Evolutionary conservation across 2,329 filamentous ascomycete genomes (phyloP).

Genomic region (Apiospora pterosperma): DNA sequence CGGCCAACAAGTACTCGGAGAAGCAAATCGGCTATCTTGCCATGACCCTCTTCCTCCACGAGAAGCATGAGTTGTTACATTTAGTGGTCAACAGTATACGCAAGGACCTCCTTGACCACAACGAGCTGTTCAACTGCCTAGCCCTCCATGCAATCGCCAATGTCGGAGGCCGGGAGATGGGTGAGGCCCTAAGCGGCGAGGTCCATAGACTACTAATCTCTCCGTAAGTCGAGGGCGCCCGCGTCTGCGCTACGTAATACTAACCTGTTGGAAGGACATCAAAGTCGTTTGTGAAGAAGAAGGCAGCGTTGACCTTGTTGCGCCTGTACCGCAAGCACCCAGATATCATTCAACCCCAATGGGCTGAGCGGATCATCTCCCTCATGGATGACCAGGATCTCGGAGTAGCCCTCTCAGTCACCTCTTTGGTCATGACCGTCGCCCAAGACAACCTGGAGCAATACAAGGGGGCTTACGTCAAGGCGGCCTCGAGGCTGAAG

Average conservation of each 20-base stretch:
- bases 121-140: conserved; percentile 96
- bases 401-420: conserved; percentile 91
- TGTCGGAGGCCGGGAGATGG: conserved; percentile 95
- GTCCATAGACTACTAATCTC: conserved; percentile 93
- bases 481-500: conserved; percentile 86
- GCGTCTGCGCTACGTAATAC: not conserved
- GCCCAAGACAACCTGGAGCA: conserved; percentile 92
- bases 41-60: conserved; percentile 94
- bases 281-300: conserved; percentile 99
- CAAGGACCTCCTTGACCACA: conserved; percentile 90
- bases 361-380: conserved; percentile 97
- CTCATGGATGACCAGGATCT: conserved; percentile 96
- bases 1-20: conserved; percentile 94
- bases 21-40: conserved; percentile 99
- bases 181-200: conserved; percentile 85
- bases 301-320: conserved; percentile 89
- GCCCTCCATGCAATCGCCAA: conserved; percentile 97
- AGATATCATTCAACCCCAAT: conserved; percentile 90
- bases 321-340: conserved; percentile 93
- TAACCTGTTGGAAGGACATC: conserved; percentile 48
- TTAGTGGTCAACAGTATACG: conserved; percentile 97
- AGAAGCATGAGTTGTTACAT: conserved; percentile 93
- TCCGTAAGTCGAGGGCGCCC: conserved; percentile 58
- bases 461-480: conserved; percentile 91
- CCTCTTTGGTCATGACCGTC: conserved; percentile 89